These are phyloP conservation scores for Venturia oleaginea DNA, from an alignment of 2,329 filamentous ascomycete genomes.

Conservation along the genomic window DNA sequence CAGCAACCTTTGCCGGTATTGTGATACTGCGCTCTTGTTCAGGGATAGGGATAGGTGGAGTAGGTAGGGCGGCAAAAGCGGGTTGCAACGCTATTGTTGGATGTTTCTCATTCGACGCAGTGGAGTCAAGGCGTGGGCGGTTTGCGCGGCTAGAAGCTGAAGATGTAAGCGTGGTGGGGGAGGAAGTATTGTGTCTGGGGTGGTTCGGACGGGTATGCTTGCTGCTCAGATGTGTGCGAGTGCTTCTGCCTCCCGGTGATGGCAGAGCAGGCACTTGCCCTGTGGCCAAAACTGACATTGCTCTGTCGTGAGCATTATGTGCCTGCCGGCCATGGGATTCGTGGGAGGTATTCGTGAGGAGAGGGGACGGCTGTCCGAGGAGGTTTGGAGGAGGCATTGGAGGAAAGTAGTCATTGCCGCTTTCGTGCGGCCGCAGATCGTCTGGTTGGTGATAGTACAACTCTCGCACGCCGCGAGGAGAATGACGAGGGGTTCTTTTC, in stretches of 20 bases:
- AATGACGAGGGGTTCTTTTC: slow-evolving; percentile 69
- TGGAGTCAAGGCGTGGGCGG: slow-evolving; percentile 31
- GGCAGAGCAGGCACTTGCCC: slow-evolving; percentile 73
- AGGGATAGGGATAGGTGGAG: slow-evolving; percentile 40
- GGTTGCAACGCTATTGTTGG: slow-evolving; percentile 39
- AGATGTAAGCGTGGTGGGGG: slow-evolving; percentile 57
- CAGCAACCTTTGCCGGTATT: slow-evolving; percentile 25
- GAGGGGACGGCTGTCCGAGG: slow-evolving; percentile 32
- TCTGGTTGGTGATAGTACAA: slow-evolving; percentile 47
- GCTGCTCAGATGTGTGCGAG: slow-evolving; percentile 43
- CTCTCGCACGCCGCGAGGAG: slow-evolving; percentile 49
- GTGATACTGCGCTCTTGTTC: not conserved
- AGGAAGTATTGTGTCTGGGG: slow-evolving; percentile 67
- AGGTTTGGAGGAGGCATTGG: slow-evolving; percentile 42
- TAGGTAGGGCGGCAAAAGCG: slow-evolving; percentile 45
- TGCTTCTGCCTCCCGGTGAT: slow-evolving; percentile 64
- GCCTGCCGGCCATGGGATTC: slow-evolving; percentile 22
- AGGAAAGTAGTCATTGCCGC: slow-evolving; percentile 74
- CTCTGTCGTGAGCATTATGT: slow-evolving; percentile 40
- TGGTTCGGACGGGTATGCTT: slow-evolving; percentile 46
- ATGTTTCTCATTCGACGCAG: slow-evolving; percentile 35
- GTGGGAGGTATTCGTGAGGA: slow-evolving; percentile 10
- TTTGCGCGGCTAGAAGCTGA: slow-evolving; percentile 31
- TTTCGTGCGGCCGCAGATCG: slow-evolving; percentile 57
- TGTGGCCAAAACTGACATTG: slow-evolving; percentile 72